Base-by-base conservation (phyloP, 257 asterid species). In the Ehretia macrophylla region DNA sequence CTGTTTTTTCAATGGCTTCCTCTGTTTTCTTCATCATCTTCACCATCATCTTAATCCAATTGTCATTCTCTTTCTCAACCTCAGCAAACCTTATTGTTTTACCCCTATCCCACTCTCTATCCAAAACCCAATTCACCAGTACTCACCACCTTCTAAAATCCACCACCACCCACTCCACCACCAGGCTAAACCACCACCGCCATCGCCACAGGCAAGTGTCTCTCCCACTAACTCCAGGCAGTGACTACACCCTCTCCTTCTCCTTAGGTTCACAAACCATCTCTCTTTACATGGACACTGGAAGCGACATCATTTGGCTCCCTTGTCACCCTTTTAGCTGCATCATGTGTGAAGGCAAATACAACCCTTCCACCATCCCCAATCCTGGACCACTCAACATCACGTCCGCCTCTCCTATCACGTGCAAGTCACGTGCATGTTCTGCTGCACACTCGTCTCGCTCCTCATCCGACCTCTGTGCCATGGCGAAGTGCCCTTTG, bases 221-320 rank as follows among this genome's bases (percentile, higher is more conserved):
- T 44, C 90, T 88, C 49, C 97, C 97, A 6, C 88, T 88, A 35
- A 67, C 90, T 32, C 88, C 97, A 1, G 95, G 97, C 35, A 75
- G 88, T 16, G 98, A 92, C 68, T 92, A 92, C 66, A 88, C 97
- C 1, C 75, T 85, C 14, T 84, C 97, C 23, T 79, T 92, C 65
- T 74, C 90, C 19, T 66, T 92, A 17, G 85, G 93, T 42, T 61
- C 85, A 1, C 95, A 92, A 21, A 79, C 82, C 0, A 69, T 88
- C 18, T 92, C 98, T 1, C 83, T 92, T 1, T 92, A 92, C 65
- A 82, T 92, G 95, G 98, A 92, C 79, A 92, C 98, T 3, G 98
- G 97, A 0, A 92, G 98, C 68, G 97, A 92, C 68, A 74, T 92
- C 69, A 93, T 92, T 61, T 92, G 98, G 98, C 80, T 92, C 58